Evolutionary conservation across 768 basidiomycete species (phyloP).

Genomic region (Phylloporus arenicola): DNA sequence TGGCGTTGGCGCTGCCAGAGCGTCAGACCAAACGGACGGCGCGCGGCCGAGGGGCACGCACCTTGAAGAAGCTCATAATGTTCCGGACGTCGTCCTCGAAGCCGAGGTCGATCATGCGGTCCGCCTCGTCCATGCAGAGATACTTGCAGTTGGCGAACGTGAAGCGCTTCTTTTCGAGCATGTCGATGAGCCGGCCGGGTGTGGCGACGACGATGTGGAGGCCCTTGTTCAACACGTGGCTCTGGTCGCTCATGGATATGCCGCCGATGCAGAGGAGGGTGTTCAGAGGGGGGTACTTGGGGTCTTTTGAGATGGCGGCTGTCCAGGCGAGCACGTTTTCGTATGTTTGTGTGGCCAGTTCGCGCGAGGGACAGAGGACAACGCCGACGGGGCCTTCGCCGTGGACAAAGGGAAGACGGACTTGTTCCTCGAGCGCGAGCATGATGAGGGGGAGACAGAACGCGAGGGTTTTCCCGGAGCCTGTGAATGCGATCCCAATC

Average conservation of each 20-base stretch:
- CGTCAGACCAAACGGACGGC: background rate
- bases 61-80: constrained; percentile 99
- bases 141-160: constrained; percentile 93
- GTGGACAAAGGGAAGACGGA: constrained; percentile 79
- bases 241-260: constrained; percentile 97
- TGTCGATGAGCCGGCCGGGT: constrained; percentile 93
- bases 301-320: constrained; percentile 68
- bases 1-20: constrained; percentile 80
- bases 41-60: constrained; percentile 28
- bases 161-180: constrained; percentile 93
- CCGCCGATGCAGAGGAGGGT: constrained; percentile 93
- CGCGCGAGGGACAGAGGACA: constrained; percentile 93
- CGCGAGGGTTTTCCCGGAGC: constrained; percentile 97
- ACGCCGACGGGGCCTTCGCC: constrained; percentile 98
- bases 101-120: constrained; percentile 97
- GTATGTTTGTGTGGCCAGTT: constrained; percentile 94
- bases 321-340: constrained; percentile 92
- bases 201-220: constrained; percentile 96
- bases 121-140: constrained; percentile 98
- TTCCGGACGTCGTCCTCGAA: constrained; percentile 99
- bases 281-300: constrained; percentile 80
- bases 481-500: constrained; percentile 98
- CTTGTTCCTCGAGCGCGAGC: constrained; percentile 92
- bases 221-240: constrained; percentile 84
- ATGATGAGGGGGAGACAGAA: constrained; percentile 98